Base-by-base conservation (phyloP, 2,329 filamentous ascomycete genomes). In the Verticillium tricorpus region DNA sequence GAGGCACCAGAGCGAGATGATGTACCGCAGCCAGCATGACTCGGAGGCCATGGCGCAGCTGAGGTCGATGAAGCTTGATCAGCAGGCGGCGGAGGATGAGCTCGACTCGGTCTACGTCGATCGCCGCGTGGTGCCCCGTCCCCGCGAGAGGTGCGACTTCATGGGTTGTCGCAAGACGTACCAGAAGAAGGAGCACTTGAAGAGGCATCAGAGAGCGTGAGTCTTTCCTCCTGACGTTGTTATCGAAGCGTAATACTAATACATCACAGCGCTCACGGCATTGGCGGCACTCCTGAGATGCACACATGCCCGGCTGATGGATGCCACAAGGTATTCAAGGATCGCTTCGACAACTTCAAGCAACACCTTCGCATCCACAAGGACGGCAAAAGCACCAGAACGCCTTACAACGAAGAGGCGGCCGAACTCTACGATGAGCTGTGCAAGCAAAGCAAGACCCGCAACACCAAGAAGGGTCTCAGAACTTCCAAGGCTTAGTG, bases 101-200 rank as follows among this genome's bases (percentile, higher is more conserved):
- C 39, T 61, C 35, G 64, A 62, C 57, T 54, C 61, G 12, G 61
- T 63, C 14, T 60, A 60, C 50, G 60, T 65, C 45, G 19, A 63
- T n/a, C 63, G 63, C 17, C 62, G 67, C 17, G 66, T 74, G 28
- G 62, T 65, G 19, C 59, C 61, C 2, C 58, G 64, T 35, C 39
- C 58, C 12, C 56, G 63, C 22, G 63, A 66, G 56, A 39, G 78
- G 64, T 85, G 82, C 65, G 72, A 77, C 17, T 77, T 79, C 35
- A 75, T 75, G 7, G 76, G 76, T 32, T 85, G 82, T 69, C 69
- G 76, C 65, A 80, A 79, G 66, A 77, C 77, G 0, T 84, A 82
- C 63, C 79, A 81, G 66, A 76, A 83, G 61, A 80, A 79, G 28
- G 83, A 86, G 69, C 83, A 86, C 64, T 71, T 85, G 19, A 85